Evolutionary conservation across 83 land plant species (phyloP).

Genomic region (Picea engelmannii): DNA sequence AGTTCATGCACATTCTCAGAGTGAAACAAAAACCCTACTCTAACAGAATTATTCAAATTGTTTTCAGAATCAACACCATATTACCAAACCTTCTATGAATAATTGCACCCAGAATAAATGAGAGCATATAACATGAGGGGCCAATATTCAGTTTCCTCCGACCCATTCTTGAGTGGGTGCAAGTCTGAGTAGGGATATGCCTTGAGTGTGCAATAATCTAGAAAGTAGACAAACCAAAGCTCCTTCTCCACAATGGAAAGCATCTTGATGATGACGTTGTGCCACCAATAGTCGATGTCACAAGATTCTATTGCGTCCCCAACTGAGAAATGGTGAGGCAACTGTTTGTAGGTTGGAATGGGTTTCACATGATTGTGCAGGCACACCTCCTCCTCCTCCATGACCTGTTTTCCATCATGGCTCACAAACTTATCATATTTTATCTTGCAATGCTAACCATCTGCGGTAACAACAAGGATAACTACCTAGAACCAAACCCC

Average conservation of each 20-base stretch:
- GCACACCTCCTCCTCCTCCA: not conserved
- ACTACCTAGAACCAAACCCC: conserved; percentile 3
- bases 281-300: conserved; percentile 13
- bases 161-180: not conserved
- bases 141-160: not conserved
- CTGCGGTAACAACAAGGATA: not conserved
- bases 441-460: not conserved
- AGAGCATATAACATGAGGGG: too few species aligned
- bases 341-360: not conserved
- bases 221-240: not conserved
- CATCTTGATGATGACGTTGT: not conserved
- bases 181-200: not conserved
- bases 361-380: not conserved
- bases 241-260: not conserved
- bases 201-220: not conserved
- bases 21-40: too few species aligned
- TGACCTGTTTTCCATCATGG: not conserved
- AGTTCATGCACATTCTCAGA: too few species aligned
- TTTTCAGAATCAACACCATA: too few species aligned
- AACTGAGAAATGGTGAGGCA: not conserved
- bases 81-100: too few species aligned
- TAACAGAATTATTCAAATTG: too few species aligned
- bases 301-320: not conserved
- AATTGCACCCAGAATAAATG: too few species aligned
- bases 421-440: conserved; percentile 2